A percentile compares a stretch with the other conserved stretches of the same genome.
Evolutionary conservation across 495 filamentous ascomycete species (phyloP).

Genomic region (Aspergillus olivimuriae): DNA sequence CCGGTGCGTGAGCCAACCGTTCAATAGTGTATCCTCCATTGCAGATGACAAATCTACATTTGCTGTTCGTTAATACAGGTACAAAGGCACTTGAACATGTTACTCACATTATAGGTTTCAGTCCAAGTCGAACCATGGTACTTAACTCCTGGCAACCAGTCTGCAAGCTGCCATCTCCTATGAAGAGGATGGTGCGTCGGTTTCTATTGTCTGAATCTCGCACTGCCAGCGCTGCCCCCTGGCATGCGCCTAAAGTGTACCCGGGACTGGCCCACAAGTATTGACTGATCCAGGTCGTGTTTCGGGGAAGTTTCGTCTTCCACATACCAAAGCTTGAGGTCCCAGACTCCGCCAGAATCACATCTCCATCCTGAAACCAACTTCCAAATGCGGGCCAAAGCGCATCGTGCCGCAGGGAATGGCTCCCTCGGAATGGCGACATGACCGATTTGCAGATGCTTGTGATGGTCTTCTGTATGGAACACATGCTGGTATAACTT

Average conservation of each 20-base stretch:
- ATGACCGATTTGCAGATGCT: too few relatives aligned
- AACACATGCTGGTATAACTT: too few relatives aligned
- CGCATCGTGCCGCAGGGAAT: conserved; percentile 27
- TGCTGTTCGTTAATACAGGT: background rate
- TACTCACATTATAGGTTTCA: background rate
- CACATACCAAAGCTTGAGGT: conserved; percentile 30
- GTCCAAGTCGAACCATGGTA: conserved; percentile 51
- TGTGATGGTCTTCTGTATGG: too few relatives aligned
- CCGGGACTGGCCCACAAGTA: conserved; percentile 41
- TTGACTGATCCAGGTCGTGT: conserved; percentile 26
- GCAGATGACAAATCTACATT: background rate
- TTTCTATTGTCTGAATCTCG: conserved; percentile 8
- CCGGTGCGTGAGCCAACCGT: background rate
- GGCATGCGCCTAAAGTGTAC: conserved; percentile 42
- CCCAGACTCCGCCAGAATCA: conserved; percentile 37
- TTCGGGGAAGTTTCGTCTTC: conserved; percentile 21
- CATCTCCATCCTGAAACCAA: conserved; percentile 17
- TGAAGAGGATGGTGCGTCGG: conserved; percentile 50
- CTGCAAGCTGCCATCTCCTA: conserved; percentile 78
- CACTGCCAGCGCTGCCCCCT: conserved; percentile 44
- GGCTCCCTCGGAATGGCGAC: conserved; percentile 22
- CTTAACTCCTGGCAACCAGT: conserved; percentile 72
- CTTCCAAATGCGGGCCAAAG: conserved; percentile 14
- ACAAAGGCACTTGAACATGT: background rate
- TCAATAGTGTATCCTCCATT: background rate